Evolutionary conservation across 805 yeast genomes (phyloP).

Genomic region (Metschnikowia continentalis): DNA sequence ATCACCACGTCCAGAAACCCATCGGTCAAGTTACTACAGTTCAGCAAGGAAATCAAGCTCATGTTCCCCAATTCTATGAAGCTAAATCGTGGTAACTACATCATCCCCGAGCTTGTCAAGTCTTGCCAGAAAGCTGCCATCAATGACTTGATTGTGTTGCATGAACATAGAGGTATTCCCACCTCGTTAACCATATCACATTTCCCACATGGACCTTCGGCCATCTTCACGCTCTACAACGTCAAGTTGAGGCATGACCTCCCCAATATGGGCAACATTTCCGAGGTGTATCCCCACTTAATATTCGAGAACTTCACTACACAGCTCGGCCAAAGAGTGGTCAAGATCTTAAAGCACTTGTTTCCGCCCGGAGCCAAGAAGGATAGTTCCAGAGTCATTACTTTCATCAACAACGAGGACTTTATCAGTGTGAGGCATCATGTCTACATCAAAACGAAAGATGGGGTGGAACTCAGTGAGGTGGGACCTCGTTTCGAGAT

Average conservation of each 20-base stretch:
- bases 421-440: constrained; percentile 94
- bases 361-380: constrained; percentile 97
- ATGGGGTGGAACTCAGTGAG: constrained; percentile 87
- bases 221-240: constrained; percentile 88
- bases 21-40: constrained; percentile 77
- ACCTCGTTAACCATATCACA: constrained; percentile 89
- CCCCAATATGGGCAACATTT: constrained; percentile 75
- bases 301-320: constrained; percentile 87
- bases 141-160: constrained; percentile 79
- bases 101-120: constrained; percentile 77
- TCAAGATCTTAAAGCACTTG: constrained; percentile 73
- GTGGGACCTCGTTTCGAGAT: constrained; percentile 98
- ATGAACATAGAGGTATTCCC: constrained; percentile 98
- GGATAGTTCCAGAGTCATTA: constrained; percentile 85
- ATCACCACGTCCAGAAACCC: constrained; percentile 95
- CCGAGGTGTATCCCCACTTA: constrained; percentile 91
- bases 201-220: constrained; percentile 98
- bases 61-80: constrained; percentile 87
- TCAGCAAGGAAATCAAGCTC: constrained; percentile 86
- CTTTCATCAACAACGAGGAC: constrained; percentile 87
- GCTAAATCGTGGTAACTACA: constrained; percentile 88
- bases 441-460: constrained; percentile 84
- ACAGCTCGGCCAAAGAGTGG: constrained; percentile 78
- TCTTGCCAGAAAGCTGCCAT: constrained; percentile 80
- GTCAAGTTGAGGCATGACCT: constrained; percentile 93